A percentile compares a stretch with the other conserved stretches of the same genome.
These are phyloP conservation scores for Gloeopeniophorella convolvens DNA, from an alignment of 768 basidiomycete species.

Conservation along the genomic window DNA sequence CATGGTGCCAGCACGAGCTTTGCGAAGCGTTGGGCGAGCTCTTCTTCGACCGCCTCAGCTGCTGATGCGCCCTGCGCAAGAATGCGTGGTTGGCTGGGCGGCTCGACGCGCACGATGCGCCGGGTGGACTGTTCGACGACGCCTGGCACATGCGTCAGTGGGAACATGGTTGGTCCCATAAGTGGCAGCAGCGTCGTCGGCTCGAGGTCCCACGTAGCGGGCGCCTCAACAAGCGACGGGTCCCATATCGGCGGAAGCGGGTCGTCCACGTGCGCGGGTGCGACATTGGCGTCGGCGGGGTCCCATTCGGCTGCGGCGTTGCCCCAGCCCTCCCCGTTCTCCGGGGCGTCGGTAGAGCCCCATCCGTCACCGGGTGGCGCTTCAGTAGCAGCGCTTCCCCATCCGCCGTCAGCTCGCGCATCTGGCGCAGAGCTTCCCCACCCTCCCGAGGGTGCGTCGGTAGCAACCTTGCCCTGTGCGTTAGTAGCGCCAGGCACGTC, in stretches of 20 bases:
- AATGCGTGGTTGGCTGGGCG: constrained; percentile 30
- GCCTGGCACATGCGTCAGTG: constrained; percentile 57
- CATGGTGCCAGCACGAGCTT: constrained; percentile 52
- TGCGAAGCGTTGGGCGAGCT: constrained; percentile 41
- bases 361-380: background rate
- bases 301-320: constrained; percentile 6
- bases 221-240: background rate
- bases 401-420: no score
- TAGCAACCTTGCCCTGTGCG: constrained; percentile 4
- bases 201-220: constrained; percentile 10
- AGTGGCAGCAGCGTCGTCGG: constrained; percentile 31
- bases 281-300: background rate
- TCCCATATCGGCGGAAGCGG: constrained; percentile 4
- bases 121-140: constrained; percentile 62
- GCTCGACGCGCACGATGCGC: constrained; percentile 41
- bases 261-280: background rate
- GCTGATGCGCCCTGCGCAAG: constrained; percentile 7
- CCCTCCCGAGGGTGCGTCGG: no score
- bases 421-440: background rate
- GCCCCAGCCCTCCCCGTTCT: constrained; percentile 4
- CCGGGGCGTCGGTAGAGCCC: background rate
- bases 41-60: constrained; percentile 37
- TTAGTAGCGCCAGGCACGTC: constrained; percentile 3
- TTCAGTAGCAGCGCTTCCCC: background rate
- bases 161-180: constrained; percentile 51